Evolutionary conservation across 768 basidiomycete species (phyloP).

Genomic region (Auricularia cornea): DNA sequence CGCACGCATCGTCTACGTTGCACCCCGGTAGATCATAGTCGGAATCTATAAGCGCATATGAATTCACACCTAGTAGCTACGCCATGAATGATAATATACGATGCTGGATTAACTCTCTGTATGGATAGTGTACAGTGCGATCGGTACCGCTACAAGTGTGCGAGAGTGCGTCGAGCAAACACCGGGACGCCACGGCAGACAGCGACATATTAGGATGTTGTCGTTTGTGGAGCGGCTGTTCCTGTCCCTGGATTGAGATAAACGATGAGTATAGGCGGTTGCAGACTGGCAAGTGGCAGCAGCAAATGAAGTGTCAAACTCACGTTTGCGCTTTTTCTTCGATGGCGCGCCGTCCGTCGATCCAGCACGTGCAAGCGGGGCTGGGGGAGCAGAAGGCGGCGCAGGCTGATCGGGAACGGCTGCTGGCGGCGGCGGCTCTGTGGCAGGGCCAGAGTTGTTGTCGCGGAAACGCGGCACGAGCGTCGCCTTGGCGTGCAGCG

Average conservation of each 20-base stretch:
- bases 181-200: too few species aligned
- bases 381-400: constrained; percentile 25
- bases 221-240: too few species aligned
- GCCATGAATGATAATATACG: too few species aligned
- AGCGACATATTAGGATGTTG: too few species aligned
- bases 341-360: constrained; percentile 36
- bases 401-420: constrained; percentile 25
- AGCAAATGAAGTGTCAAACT: constrained; percentile 14
- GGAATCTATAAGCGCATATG: background rate
- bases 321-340: constrained; percentile 75
- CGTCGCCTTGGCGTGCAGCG: constrained; percentile 52
- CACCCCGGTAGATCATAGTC: background rate
- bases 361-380: constrained; percentile 37
- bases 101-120: too few species aligned
- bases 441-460: constrained; percentile 1
- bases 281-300: background rate
- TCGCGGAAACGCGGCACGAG: constrained; percentile 29
- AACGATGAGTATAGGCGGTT: background rate
- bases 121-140: too few species aligned
- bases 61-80: background rate
- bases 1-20: background rate
- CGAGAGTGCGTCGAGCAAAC: too few species aligned
- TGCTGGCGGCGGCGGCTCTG: constrained; percentile 15
- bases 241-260: background rate
- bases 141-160: too few species aligned